Conservation (phyloP, 352 stramenopile genomes). For the Blastocystis sp. region DNA sequence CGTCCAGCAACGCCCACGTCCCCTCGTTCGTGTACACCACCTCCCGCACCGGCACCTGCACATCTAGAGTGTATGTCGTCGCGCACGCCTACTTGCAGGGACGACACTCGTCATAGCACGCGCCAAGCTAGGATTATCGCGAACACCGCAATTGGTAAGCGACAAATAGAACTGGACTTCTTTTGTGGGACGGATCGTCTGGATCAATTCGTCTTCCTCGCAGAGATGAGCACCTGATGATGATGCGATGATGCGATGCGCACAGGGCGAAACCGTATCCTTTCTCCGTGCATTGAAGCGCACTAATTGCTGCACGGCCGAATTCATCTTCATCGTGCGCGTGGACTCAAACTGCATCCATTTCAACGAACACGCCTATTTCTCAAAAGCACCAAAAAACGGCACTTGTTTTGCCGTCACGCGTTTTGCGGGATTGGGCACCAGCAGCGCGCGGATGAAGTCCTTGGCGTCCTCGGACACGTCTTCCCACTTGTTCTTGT, state of each 20-base stretch:
- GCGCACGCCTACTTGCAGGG: neutral
- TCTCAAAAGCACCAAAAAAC: neutral
- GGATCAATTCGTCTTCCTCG: neutral
- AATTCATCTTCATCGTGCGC: conserved; percentile 66
- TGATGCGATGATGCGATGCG: too few species aligned
- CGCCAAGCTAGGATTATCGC: conserved; percentile 42
- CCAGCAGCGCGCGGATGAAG: conserved; percentile 81
- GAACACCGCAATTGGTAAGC: conserved; percentile 14
- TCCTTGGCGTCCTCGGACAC: conserved; percentile 82
- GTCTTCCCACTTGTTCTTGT: conserved; percentile 81
- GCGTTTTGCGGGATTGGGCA: conserved; percentile 77
- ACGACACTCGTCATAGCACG: conserved; percentile 23
- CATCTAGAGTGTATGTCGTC: conserved; percentile 10
- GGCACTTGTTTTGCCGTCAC: conserved; percentile 4
- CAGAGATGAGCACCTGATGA: neutral
- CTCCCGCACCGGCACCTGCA: conserved; percentile 39
- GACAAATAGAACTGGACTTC: conserved; percentile 15
- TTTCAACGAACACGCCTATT: conserved; percentile 47
- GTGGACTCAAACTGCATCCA: conserved; percentile 69
- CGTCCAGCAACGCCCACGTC: conserved; percentile 45
- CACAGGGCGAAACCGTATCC: neutral
- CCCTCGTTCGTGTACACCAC: conserved; percentile 46
- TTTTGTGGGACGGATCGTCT: neutral
- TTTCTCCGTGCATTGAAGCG: conserved; percentile 66
- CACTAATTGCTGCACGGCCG: conserved; percentile 49